Conservation (phyloP, 1,284 basidiomycete species). For the Apiotrichum laibachii region DNA sequence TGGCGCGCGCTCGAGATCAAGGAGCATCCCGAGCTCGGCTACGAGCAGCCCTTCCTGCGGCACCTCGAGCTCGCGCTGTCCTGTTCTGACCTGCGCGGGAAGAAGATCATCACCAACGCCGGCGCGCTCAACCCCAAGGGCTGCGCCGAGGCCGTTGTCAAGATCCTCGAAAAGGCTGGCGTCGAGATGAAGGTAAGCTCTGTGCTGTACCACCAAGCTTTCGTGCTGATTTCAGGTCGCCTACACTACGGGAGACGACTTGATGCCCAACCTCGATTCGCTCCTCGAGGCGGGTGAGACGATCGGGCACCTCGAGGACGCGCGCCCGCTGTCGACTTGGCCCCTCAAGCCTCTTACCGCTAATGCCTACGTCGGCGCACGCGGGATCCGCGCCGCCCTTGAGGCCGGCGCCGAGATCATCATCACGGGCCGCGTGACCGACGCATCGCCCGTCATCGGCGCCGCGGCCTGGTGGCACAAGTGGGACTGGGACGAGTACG, state of each 20-base stretch:
- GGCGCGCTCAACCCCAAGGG: slow-evolving; percentile 24
- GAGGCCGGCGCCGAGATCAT: slow-evolving; percentile 30
- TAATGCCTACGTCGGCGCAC: slow-evolving; percentile 21
- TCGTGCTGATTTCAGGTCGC: slow-evolving; percentile 2
- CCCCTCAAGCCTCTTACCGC: slow-evolving; percentile 13
- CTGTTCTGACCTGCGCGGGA: slow-evolving; percentile 10
- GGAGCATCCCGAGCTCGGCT: slow-evolving; percentile 17
- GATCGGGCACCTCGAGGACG: slow-evolving; percentile 18
- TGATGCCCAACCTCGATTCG: slow-evolving; percentile 8
- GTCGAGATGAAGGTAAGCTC: slow-evolving; percentile 2
- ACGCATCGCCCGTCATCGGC: slow-evolving; percentile 25
- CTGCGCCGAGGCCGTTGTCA: slow-evolving; percentile 14
- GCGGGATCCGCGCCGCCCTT: slow-evolving; percentile 13
- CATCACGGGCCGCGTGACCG: slow-evolving; percentile 30
- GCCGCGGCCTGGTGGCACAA: slow-evolving; percentile 29
- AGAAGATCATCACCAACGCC: slow-evolving; percentile 26
- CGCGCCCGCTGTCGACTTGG: slow-evolving; percentile 7
- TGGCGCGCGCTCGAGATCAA: slow-evolving; percentile 21
- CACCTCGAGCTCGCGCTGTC: slow-evolving; percentile 18
- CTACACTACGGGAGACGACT: slow-evolving; percentile 19
- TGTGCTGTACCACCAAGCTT: background rate
- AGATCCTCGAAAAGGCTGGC: slow-evolving; percentile 8
- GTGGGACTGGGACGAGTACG: slow-evolving; percentile 24
- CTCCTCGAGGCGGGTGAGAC: slow-evolving; percentile 8
- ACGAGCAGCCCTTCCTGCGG: slow-evolving; percentile 22